phyloP scores from a whole-genome alignment of 1,139 yeast species.

The Hansenula lynferdii region DNA sequence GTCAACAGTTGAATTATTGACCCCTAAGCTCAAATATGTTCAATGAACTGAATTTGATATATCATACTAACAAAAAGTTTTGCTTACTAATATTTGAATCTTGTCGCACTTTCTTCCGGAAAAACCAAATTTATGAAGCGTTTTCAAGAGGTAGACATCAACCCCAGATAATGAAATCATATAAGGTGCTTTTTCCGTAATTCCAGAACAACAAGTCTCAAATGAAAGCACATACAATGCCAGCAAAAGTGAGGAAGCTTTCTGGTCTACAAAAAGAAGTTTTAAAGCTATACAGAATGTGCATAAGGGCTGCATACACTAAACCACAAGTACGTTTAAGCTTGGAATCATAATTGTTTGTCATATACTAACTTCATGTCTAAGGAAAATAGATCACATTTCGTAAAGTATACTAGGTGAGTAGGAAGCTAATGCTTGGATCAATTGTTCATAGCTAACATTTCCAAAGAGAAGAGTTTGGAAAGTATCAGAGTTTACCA shows the following conservation, averaged over 20 bases:
- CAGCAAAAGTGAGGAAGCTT: constrained; percentile 25
- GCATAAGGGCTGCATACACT: constrained; percentile 47
- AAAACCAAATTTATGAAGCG: background rate
- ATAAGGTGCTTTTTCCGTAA: no score
- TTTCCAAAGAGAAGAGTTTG: constrained; percentile 49
- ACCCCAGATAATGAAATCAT: background rate
- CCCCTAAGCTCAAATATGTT: no score
- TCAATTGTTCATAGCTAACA: no score
- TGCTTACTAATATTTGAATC: no score
- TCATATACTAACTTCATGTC: background rate
- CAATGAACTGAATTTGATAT: no score
- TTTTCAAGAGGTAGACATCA: background rate
- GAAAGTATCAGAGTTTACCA: constrained; percentile 50
- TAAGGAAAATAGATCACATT: constrained; percentile 28
- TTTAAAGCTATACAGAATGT: constrained; percentile 52
- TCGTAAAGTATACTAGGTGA: constrained; percentile 26
- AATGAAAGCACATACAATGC: background rate
- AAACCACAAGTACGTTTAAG: constrained; percentile 47
- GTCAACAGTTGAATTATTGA: no score
- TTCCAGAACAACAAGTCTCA: no score
- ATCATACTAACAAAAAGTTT: no score
- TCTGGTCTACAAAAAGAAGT: constrained; percentile 67
- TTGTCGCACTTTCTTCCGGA: background rate
- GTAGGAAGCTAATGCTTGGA: no score
- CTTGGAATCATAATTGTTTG: background rate